Percentiles rank a stretch among this genome's conserved stretches.
These are phyloP conservation scores for Funneliformis mosseae DNA, from an alignment of 192 early-diverging fungal species.

Conservation along the genomic window DNA sequence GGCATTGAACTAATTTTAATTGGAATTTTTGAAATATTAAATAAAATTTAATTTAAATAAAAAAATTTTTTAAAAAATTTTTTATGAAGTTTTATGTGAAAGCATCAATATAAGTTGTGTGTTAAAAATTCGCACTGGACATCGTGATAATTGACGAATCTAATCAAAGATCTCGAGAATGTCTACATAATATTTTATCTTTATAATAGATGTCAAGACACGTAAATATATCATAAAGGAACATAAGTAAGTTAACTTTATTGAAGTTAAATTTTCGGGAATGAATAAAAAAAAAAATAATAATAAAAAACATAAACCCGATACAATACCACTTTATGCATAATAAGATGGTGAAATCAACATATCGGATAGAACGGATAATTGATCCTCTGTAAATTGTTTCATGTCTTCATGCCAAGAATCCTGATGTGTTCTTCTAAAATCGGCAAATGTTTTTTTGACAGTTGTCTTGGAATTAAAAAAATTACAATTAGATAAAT, in stretches of 20 bases:
- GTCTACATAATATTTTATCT: too few species aligned
- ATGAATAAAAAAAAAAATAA: too few species aligned
- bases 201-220: too few species aligned
- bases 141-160: too few species aligned
- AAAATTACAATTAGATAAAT: neutral
- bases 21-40: slow-evolving; percentile 14
- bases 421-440: slow-evolving; percentile 92
- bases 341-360: slow-evolving; percentile 87
- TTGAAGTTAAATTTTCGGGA: neutral
- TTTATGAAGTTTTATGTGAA: too few species aligned
- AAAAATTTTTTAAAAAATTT: too few species aligned
- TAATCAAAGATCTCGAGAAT: too few species aligned
- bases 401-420: slow-evolving; percentile 90
- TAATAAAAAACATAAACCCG: neutral
- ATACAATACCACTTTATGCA: slow-evolving; percentile 50
- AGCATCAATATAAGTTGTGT: too few species aligned
- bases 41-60: neutral
- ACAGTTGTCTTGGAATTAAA: slow-evolving; percentile 65
- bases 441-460: slow-evolving; percentile 88
- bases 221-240: too few species aligned
- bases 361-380: slow-evolving; percentile 84
- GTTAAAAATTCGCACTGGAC: too few species aligned
- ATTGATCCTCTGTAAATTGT: slow-evolving; percentile 75
- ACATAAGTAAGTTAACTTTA: too few species aligned
- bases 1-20: slow-evolving; percentile 41